Conservation (phyloP, 2,329 filamentous ascomycete species). For the Phyllosticta capitalensis region DNA sequence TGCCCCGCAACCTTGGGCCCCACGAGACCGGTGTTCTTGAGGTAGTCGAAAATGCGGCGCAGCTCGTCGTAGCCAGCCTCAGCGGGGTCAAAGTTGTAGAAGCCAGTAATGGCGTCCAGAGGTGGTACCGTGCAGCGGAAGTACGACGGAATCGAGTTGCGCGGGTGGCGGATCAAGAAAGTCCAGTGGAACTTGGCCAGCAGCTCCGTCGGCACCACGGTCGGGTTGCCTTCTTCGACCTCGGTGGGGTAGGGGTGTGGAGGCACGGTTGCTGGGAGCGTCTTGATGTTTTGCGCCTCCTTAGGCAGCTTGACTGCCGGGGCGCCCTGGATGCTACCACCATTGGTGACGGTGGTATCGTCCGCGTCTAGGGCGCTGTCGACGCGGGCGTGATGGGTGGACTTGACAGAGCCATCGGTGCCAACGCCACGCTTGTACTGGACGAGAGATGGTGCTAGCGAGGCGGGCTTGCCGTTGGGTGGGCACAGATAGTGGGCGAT, state of each 20-base stretch:
- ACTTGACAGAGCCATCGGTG: conserved; percentile 30
- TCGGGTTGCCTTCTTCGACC: conserved; percentile 66
- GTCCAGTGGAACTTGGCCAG: conserved; percentile 83
- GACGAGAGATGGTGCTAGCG: conserved; percentile 67
- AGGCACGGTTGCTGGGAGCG: conserved; percentile 17
- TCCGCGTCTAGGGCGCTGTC: conserved; percentile 22
- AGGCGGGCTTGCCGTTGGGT: conserved; percentile 56
- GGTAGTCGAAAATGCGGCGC: conserved; percentile 76
- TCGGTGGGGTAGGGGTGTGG: conserved; percentile 51
- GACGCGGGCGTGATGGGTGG: conserved; percentile 12
- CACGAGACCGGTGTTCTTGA: conserved; percentile 59
- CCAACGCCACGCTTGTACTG: conserved; percentile 51
- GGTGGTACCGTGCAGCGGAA: conserved; percentile 91
- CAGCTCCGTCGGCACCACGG: conserved; percentile 65
- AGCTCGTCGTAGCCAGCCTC: conserved; percentile 91
- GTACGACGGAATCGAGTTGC: conserved; percentile 82
- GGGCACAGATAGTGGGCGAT: conserved; percentile 89
- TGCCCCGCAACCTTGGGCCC: conserved; percentile 55
- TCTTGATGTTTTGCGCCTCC: neutral
- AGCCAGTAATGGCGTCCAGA: conserved; percentile 70
- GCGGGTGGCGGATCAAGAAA: conserved; percentile 94
- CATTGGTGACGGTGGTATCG: conserved; percentile 17
- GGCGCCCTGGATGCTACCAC: conserved; percentile 17
- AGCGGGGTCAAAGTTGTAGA: conserved; percentile 72
- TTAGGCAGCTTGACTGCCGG: conserved; percentile 15